Evolutionary conservation across 441 rosid genomes (phyloP).

Genomic region (Eruca vesicaria): DNA sequence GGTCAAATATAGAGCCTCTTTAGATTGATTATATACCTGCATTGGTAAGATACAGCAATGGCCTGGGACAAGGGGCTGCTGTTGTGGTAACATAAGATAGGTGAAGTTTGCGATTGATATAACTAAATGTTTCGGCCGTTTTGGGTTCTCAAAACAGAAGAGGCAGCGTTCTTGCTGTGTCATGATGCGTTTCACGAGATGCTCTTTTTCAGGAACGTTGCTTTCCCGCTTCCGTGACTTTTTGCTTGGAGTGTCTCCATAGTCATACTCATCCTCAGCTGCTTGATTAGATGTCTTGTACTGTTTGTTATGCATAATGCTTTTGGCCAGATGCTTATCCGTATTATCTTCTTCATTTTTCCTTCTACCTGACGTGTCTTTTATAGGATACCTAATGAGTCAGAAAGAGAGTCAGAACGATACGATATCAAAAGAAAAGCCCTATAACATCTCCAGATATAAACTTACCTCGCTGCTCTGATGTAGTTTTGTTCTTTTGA

Average conservation of each 20-base stretch:
- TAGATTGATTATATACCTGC: constrained; percentile 45
- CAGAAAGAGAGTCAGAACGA: neutral
- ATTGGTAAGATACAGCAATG: constrained; percentile 85
- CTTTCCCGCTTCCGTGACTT: constrained; percentile 50
- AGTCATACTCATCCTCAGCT: constrained; percentile 86
- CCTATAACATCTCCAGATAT: no score
- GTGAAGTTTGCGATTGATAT: constrained; percentile 85
- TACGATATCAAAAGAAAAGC: neutral
- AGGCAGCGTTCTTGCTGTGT: constrained; percentile 94
- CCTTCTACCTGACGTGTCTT: constrained; percentile 42
- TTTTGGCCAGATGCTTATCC: constrained; percentile 70
- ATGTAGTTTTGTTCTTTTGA: constrained; percentile 25
- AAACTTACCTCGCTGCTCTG: constrained; percentile 49
- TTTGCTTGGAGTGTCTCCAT: constrained; percentile 66
- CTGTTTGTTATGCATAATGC: constrained; percentile 65
- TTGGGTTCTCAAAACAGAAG: constrained; percentile 92
- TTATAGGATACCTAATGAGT: constrained; percentile 34
- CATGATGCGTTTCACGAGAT: constrained; percentile 50
- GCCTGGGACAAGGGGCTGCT: constrained; percentile 75
- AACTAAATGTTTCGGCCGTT: constrained; percentile 76
- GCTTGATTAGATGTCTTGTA: constrained; percentile 68
- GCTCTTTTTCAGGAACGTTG: constrained; percentile 37
- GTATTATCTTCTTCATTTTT: constrained; percentile 74
- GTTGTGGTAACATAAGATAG: constrained; percentile 78
- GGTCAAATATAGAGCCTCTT: neutral